A percentile compares a stretch with the other conserved stretches of the same genome.
Evolutionary conservation across 2,329 filamentous ascomycete genomes (phyloP).

Genomic region (Aspergillus ibericus): DNA sequence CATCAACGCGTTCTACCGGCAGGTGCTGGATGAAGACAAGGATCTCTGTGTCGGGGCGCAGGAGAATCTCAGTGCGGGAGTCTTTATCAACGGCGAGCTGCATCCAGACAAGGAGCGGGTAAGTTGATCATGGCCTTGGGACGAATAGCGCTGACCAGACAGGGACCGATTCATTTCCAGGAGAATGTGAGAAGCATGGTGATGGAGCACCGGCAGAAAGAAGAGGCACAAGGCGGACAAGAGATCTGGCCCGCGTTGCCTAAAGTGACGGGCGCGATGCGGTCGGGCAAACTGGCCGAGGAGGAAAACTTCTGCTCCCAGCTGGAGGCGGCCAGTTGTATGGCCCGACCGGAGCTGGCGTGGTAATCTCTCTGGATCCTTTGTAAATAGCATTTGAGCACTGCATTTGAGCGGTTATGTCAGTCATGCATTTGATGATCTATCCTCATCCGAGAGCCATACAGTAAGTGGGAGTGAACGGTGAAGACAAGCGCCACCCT

Average conservation of each 20-base stretch:
- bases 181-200: constrained; percentile 49
- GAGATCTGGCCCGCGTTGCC: constrained; percentile 54
- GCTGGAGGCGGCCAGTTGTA: constrained; percentile 4
- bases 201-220: constrained; percentile 45
- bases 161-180: constrained; percentile 55
- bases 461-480: no score
- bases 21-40: constrained; percentile 64
- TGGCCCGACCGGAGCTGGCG: neutral
- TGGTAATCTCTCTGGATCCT: neutral
- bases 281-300: neutral
- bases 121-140: rapidly evolving
- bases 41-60: constrained; percentile 60
- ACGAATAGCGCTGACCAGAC: constrained; percentile 14
- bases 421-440: no score
- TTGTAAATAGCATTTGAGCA: neutral
- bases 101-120: constrained; percentile 61
- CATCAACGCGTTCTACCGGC: constrained; percentile 62
- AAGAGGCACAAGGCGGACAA: constrained; percentile 40
- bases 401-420: no score
- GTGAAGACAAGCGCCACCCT: no score
- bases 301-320: constrained; percentile 4
- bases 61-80: constrained; percentile 59
- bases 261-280: neutral
- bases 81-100: constrained; percentile 63
- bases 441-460: no score